These are phyloP conservation scores for Phlebiopsis gigantea DNA, from an alignment of 768 basidiomycete genomes.

Conservation along the genomic window DNA sequence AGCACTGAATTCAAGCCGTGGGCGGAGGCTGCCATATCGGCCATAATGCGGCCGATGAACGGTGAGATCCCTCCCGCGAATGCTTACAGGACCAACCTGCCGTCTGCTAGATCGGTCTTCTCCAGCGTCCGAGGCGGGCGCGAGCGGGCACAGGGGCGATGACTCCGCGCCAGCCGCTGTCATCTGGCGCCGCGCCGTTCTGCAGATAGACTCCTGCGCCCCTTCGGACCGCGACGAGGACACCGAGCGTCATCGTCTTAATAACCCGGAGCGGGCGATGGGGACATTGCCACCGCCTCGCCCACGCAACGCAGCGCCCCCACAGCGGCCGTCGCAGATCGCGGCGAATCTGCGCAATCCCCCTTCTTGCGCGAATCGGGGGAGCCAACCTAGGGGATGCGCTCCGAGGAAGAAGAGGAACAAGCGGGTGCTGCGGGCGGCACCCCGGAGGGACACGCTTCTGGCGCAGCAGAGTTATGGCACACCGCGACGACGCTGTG, in stretches of 20 bases:
- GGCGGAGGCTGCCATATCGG: neutral
- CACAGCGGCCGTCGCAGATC: neutral
- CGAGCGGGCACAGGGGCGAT: neutral
- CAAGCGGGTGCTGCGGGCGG: neutral
- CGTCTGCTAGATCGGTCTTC: neutral
- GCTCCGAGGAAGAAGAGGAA: neutral
- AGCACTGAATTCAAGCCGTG: neutral
- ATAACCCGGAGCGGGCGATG: neutral
- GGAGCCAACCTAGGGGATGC: too few relatives aligned
- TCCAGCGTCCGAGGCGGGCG: constrained; percentile 5
- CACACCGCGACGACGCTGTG: neutral
- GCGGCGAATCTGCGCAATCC: neutral
- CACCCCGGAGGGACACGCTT: neutral
- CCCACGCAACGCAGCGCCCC: neutral
- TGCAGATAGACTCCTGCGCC: constrained; percentile 8
- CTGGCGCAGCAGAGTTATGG: neutral
- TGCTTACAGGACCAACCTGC: neutral
- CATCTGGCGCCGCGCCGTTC: neutral
- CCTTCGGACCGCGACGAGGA: constrained; percentile 8
- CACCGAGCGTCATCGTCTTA: constrained; percentile 8
- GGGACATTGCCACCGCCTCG: neutral
- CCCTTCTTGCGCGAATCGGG: neutral
- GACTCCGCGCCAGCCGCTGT: neutral
- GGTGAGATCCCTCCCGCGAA: constrained; percentile 10
- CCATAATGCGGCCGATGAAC: neutral